Evolutionary conservation across 1,284 basidiomycete species (phyloP), one percentile per base, ranked within the genome.

Genomic region (Lignosus rhinocerotis): DNA sequence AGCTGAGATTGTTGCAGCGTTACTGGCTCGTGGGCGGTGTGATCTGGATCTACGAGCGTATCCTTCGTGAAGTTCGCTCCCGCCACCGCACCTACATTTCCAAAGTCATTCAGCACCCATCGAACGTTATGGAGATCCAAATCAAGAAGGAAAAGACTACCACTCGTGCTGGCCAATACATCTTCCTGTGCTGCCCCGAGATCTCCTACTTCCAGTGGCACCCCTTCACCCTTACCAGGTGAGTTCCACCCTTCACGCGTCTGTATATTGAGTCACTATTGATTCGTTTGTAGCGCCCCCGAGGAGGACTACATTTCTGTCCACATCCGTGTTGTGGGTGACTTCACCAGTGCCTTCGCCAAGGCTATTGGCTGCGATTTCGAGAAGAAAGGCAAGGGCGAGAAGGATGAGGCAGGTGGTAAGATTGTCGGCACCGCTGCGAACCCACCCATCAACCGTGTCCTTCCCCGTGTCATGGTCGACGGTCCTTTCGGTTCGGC

Each of bases 121-220:
- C 89, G 46, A 90, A 89, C 64, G 93, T 96, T 62, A 82, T 94
- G 76, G 93, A 96, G 73, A 77, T 96, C 30, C 94, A 95, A 74
- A 94, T 96, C 80, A 95, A 94, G 80, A 96, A 95, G 75, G 93
- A 95, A 68, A 90, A 88, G 74, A 92, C 85, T 0, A 87, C 77
- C 1, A 86, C 83, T 32, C 82, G 86, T 19, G 92, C 93, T 1
- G 93, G 93, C 17, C 89, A 94, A 72, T 95, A 95, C 74, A 92
- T 96, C 71, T 94, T 94, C 79, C 73, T 96, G 50, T 85, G 76
- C 61, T 91, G 92, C 75, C 94, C 94, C 7, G 91, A 92, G 72
- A 79, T 96, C 39, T 93, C 90, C 10, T 94, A 93, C 78, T 95
- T 90, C 82, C 93, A 96, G 70, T 96, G 93, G 90, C 93, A 96